Conservation (phyloP, 768 basidiomycete genomes). For the Tremella mesenterica region DNA sequence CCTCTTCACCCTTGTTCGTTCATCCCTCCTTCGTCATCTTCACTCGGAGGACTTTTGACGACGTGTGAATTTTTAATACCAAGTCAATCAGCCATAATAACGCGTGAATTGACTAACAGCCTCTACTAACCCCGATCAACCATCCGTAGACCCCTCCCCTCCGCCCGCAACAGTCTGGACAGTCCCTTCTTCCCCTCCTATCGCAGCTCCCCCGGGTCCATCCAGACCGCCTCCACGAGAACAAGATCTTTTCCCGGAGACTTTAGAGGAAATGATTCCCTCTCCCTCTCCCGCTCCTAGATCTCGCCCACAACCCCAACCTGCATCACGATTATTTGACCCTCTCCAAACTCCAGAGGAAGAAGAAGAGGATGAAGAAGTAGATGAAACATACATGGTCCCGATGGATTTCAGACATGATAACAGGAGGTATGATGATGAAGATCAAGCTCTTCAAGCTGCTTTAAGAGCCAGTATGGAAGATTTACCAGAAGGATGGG, state of each 20-base stretch:
- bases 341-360: conserved; percentile 11
- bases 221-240: conserved; percentile 17
- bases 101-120: conserved; percentile 2
- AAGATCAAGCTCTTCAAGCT: conserved; percentile 78
- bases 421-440: conserved; percentile 55
- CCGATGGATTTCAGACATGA: conserved; percentile 28
- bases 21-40: not conserved
- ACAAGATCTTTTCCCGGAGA: conserved; percentile 19
- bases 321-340: too few relatives aligned
- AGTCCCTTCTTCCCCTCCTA: conserved; percentile 6
- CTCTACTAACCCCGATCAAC: conserved; percentile 19
- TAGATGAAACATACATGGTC: conserved; percentile 18
- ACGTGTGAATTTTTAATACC: not conserved
- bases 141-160: conserved; percentile 23
- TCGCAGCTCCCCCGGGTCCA: conserved; percentile 16
- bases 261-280: not conserved
- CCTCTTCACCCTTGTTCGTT: not conserved
- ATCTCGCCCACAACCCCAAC: not conserved
- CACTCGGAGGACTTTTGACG: too few relatives aligned
- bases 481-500: conserved; percentile 53
- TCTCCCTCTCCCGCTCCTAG: not conserved
- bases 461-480: conserved; percentile 76
- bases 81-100: not conserved
- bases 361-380: conserved; percentile 7
- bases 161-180: not conserved